These are phyloP conservation scores for Lindgomyces ingoldianus DNA, from an alignment of 495 filamentous ascomycete genomes.

Conservation along the genomic window DNA sequence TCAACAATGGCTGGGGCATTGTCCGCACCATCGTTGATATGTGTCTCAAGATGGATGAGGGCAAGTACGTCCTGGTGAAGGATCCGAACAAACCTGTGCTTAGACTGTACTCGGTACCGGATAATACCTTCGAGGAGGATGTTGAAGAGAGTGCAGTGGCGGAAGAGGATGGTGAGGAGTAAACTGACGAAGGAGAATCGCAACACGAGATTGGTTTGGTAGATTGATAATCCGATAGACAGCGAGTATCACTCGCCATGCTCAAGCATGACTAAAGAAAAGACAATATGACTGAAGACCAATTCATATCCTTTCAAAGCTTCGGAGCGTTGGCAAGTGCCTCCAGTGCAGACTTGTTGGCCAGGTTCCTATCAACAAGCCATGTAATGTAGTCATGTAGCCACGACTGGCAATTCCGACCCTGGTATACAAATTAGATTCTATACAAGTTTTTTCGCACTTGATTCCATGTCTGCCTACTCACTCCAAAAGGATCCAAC, in stretches of 20 bases:
- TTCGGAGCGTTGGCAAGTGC: background rate
- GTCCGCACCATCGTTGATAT: slow-evolving; percentile 97
- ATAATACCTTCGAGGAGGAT: slow-evolving; percentile 82
- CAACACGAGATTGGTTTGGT: background rate
- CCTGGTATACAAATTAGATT: background rate
- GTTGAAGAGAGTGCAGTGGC: slow-evolving; percentile 53
- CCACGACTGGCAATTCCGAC: slow-evolving; percentile 1
- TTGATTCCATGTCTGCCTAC: too few species aligned
- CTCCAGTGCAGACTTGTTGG: background rate
- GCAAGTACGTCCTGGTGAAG: slow-evolving; percentile 72
- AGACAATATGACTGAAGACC: too few species aligned
- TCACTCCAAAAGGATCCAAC: slow-evolving; percentile 10
- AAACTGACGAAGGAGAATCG: background rate
- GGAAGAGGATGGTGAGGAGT: slow-evolving; percentile 50
- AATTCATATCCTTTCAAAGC: too few species aligned
- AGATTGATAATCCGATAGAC: background rate
- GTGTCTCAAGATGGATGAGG: slow-evolving; percentile 69
- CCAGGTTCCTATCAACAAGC: slow-evolving; percentile 1
- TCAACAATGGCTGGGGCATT: slow-evolving; percentile 98
- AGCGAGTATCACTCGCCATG: too few species aligned
- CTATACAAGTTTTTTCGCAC: background rate
- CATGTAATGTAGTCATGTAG: background rate
- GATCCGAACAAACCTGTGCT: slow-evolving; percentile 95
- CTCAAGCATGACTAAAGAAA: too few species aligned
- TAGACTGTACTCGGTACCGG: slow-evolving; percentile 87